phyloP scores from a whole-genome alignment of 2,329 filamentous ascomycete genomes.

The Scorias spongiosa region DNA sequence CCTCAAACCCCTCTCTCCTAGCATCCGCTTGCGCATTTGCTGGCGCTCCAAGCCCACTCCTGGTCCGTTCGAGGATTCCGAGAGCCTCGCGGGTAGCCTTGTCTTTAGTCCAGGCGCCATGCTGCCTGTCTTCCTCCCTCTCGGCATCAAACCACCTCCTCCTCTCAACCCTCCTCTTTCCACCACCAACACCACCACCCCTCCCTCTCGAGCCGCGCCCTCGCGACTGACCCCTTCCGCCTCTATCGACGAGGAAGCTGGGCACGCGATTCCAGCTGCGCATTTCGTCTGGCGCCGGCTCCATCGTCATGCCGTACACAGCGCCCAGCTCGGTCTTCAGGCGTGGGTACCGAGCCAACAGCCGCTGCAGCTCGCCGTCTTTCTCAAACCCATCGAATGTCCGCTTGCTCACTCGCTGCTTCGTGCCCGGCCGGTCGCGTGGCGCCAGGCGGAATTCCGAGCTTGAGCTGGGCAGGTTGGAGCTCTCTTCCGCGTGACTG shows the following conservation, averaged over 20 bases:
- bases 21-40: constrained; percentile 10
- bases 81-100: constrained; percentile 22
- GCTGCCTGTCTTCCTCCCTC: constrained; percentile 9
- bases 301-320: constrained; percentile 20
- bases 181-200: constrained; percentile 5
- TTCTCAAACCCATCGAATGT: constrained; percentile 19
- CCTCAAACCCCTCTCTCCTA: constrained; percentile 24
- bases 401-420: constrained; percentile 10
- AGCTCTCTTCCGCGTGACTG: constrained; percentile 12
- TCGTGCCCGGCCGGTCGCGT: constrained; percentile 11
- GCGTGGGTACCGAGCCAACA: constrained; percentile 20
- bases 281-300: constrained; percentile 19
- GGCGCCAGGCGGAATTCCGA: not conserved
- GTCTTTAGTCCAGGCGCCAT: constrained; percentile 22
- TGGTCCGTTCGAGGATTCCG: constrained; percentile 14
- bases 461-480: not conserved
- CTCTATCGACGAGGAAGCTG: not conserved
- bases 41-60: constrained; percentile 4
- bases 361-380: constrained; percentile 17
- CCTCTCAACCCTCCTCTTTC: constrained; percentile 7
- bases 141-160: constrained; percentile 2
- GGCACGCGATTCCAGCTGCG: constrained; percentile 13
- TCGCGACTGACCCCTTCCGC: too few relatives aligned
- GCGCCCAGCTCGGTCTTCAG: constrained; percentile 20
- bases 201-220: not conserved